Percentiles rank a stretch among this genome's conserved stretches.
Conservation (phyloP, 768 basidiomycete genomes). For the Boletales sp. region DNA sequence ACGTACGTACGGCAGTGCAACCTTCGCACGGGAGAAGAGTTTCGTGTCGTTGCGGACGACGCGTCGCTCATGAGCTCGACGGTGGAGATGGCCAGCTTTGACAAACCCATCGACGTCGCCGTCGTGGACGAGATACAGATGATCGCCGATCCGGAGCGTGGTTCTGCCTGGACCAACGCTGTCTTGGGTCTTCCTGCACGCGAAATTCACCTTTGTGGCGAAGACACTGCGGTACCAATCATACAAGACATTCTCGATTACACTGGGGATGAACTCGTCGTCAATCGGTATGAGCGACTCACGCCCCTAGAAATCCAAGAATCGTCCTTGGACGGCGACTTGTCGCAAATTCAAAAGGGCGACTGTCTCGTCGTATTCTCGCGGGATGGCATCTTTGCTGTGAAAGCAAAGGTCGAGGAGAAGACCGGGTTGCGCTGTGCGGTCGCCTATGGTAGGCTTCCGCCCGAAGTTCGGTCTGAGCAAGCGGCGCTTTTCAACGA, state of each 20-base stretch:
- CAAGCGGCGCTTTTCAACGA: conserved; percentile 94
- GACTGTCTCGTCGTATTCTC: conserved; percentile 92
- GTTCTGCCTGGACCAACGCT: conserved; percentile 78
- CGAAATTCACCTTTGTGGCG: conserved; percentile 94
- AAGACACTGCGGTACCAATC: conserved; percentile 87
- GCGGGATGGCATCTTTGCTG: conserved; percentile 65
- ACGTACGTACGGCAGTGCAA: conserved; percentile 68
- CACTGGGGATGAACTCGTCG: conserved; percentile 77
- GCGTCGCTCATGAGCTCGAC: conserved; percentile 76
- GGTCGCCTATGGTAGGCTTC: conserved; percentile 88
- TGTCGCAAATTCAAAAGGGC: conserved; percentile 62
- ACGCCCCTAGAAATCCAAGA: conserved; percentile 76
- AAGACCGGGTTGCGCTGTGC: conserved; percentile 78
- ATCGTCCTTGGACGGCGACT: conserved; percentile 57
- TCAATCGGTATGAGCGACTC: conserved; percentile 84
- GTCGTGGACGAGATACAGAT: conserved; percentile 98
- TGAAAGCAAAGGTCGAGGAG: conserved; percentile 72
- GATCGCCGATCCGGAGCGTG: conserved; percentile 77
- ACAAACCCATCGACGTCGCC: conserved; percentile 60
- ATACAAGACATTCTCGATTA: conserved; percentile 62
- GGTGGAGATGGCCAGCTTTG: conserved; percentile 79
- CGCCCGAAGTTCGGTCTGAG: conserved; percentile 87
- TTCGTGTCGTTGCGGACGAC: conserved; percentile 56
- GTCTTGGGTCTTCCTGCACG: conserved; percentile 71
- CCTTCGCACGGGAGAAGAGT: conserved; percentile 90